Conservation (phyloP, 345 rosid species). For the Xanthoceras sorbifolium region DNA sequence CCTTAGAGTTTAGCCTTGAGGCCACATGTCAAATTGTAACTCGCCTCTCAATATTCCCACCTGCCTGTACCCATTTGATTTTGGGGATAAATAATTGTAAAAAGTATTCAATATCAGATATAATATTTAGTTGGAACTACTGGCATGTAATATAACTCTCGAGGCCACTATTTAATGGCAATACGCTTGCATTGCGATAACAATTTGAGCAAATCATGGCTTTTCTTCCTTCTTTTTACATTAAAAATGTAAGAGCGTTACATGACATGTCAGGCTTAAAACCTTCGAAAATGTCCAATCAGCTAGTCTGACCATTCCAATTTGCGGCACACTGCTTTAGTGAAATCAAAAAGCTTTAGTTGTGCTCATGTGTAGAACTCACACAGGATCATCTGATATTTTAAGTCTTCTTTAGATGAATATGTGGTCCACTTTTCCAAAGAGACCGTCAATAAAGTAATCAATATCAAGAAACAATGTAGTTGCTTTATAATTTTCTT, state of each 20-base stretch:
- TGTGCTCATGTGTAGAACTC: neutral
- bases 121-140: neutral
- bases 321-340: neutral
- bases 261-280: neutral
- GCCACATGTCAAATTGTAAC: neutral
- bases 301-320: neutral
- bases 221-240: neutral
- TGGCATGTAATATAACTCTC: neutral
- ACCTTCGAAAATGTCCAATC: neutral
- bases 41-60: neutral
- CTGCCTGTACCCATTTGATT: neutral
- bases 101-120: neutral
- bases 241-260: neutral
- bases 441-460: neutral
- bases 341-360: neutral
- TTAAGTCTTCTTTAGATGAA: neutral
- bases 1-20: neutral
- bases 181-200: neutral
- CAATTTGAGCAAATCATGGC: neutral
- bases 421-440: neutral
- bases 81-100: neutral
- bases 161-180: neutral
- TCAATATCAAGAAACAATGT: neutral
- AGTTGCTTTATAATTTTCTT: neutral
- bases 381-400: neutral